phyloP scores from a whole-genome alignment of 768 basidiomycete genomes.

The Tylopilus cervinicoccineus region DNA sequence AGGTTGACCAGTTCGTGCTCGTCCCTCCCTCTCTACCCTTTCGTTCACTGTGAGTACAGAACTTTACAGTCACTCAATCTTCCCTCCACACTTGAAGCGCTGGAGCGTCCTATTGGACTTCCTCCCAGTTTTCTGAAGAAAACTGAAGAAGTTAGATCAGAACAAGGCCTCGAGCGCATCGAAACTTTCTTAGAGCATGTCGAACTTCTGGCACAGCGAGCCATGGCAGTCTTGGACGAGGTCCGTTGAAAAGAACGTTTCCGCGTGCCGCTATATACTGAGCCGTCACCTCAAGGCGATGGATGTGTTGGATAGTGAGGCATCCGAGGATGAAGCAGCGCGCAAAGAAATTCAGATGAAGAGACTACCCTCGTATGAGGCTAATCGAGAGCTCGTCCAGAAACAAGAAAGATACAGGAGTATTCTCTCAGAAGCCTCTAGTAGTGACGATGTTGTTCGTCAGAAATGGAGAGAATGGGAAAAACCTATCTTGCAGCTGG shows the following conservation, averaged over 20 bases:
- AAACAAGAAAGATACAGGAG: conserved; percentile 68
- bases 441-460: conserved; percentile 73
- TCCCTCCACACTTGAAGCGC: conserved; percentile 81
- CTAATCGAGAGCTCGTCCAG: conserved; percentile 67
- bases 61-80: conserved; percentile 69
- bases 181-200: conserved; percentile 72
- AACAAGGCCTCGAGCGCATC: conserved; percentile 72
- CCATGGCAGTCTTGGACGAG: conserved; percentile 67
- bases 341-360: conserved; percentile 46
- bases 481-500: conserved; percentile 62
- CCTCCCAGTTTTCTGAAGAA: conserved; percentile 85
- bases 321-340: conserved; percentile 74
- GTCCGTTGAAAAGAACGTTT: conserved; percentile 36
- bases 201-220: conserved; percentile 57
- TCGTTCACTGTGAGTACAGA: conserved; percentile 35
- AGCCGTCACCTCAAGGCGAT: conserved; percentile 53
- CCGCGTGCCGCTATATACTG: background rate
- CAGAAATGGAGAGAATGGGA: conserved; percentile 92
- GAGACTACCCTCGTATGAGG: conserved; percentile 71
- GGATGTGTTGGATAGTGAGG: conserved; percentile 88
- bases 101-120: conserved; percentile 82
- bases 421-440: conserved; percentile 68
- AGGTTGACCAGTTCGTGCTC: conserved; percentile 52
- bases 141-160: conserved; percentile 77
- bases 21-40: background rate